Percentiles rank a stretch among this genome's conserved stretches.
phyloP scores from a whole-genome alignment of 2,329 filamentous ascomycete genomes.

The Trichoderma endophyticum region DNA sequence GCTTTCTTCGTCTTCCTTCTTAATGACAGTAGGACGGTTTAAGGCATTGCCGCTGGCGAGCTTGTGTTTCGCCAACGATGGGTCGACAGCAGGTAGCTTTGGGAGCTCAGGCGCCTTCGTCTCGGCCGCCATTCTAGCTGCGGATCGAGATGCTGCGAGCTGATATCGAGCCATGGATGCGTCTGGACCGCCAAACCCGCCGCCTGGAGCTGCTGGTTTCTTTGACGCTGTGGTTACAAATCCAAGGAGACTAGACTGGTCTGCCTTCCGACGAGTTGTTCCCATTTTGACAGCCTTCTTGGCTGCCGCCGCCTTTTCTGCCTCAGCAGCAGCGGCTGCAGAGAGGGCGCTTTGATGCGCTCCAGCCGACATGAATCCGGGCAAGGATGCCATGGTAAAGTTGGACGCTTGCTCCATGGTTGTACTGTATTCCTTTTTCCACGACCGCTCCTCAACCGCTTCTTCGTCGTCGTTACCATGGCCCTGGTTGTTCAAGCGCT shows the following conservation, averaged over 20 bases:
- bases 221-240: conserved; percentile 34
- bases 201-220: conserved; percentile 15
- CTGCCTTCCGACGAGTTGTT: conserved; percentile 33
- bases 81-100: conserved; percentile 28
- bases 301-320: conserved; percentile 21
- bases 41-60: conserved; percentile 38
- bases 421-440: conserved; percentile 50
- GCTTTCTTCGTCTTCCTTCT: conserved; percentile 24
- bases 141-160: conserved; percentile 25
- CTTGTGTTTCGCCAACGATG: conserved; percentile 38
- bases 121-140: conserved; percentile 16
- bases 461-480: conserved; percentile 20
- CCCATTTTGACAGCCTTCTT: conserved; percentile 22
- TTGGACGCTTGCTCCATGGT: conserved; percentile 59
- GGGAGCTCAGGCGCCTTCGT: conserved; percentile 9
- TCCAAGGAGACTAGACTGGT: conserved; percentile 43
- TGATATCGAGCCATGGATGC: conserved; percentile 28
- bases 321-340: conserved; percentile 20
- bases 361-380: conserved; percentile 61
- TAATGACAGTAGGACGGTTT: conserved; percentile 32
- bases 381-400: conserved; percentile 57
- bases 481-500: conserved; percentile 24
- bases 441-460: conserved; percentile 31
- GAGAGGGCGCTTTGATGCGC: conserved; percentile 47
- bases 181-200: conserved; percentile 20